Conservation (phyloP, 2,329 filamentous ascomycete species). For the Zymoseptoria pseudotritici region DNA sequence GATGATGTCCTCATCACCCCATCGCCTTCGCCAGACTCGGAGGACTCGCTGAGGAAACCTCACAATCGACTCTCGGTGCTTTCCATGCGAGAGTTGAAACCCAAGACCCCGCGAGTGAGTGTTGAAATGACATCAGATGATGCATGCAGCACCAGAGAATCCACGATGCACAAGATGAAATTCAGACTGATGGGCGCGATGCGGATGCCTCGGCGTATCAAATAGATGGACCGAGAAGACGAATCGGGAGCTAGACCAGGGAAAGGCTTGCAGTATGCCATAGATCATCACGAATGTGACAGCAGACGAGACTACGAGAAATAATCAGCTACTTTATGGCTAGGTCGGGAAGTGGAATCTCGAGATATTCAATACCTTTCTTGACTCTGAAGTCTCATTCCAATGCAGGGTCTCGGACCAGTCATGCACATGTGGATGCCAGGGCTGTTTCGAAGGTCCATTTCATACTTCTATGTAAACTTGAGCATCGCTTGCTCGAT, state of each 20-base stretch:
- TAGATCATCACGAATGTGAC: background rate
- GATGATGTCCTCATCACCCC: background rate
- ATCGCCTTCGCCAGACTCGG: background rate
- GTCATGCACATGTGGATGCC: background rate
- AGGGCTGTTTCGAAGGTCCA: background rate
- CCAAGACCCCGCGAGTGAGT: background rate
- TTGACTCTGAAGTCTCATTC: too few species aligned
- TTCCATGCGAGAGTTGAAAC: background rate
- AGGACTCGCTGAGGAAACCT: background rate
- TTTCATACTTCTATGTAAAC: background rate
- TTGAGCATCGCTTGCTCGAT: background rate
- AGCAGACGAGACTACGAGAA: background rate
- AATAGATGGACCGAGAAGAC: background rate
- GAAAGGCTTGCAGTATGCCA: background rate
- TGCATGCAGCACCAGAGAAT: background rate
- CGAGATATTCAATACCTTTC: background rate
- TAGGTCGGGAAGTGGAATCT: background rate
- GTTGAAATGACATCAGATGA: background rate
- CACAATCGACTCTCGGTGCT: background rate
- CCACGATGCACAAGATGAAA: background rate
- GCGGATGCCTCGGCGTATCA: background rate
- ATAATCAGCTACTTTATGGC: background rate
- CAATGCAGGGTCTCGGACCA: background rate
- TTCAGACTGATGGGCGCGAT: background rate
- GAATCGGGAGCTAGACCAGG: background rate